Percentiles rank a stretch among this genome's conserved stretches.
Conservation (phyloP, 495 filamentous ascomycete genomes). For the Penicillium herquei region DNA sequence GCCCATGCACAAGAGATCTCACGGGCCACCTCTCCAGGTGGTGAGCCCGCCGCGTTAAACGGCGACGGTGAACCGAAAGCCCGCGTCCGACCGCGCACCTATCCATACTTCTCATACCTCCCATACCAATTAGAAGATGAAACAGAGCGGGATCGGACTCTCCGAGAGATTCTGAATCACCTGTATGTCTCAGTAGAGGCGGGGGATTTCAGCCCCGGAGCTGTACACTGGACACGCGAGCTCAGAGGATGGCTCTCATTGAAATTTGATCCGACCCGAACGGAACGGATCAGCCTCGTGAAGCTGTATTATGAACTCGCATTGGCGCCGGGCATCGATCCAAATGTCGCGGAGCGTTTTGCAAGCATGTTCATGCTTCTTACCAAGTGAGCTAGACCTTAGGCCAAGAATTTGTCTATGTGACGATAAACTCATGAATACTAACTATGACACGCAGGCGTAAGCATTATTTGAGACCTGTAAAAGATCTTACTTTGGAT, state of each 20-base stretch:
- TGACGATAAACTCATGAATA: conserved; percentile 2
- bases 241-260: conserved; percentile 90
- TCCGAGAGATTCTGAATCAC: conserved; percentile 84
- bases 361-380: conserved; percentile 93
- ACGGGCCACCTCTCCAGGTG: conserved; percentile 66
- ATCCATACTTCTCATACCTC: conserved; percentile 83
- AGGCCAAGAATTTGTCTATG: background rate
- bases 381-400: conserved; percentile 67
- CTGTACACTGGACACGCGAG: conserved; percentile 96
- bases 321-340: conserved; percentile 86
- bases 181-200: conserved; percentile 88
- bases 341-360: conserved; percentile 80
- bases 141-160: conserved; percentile 64
- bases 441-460: conserved; percentile 58
- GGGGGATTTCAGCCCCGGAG: conserved; percentile 90
- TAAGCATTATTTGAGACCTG: conserved; percentile 90
- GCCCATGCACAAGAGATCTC: conserved; percentile 53
- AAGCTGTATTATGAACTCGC: conserved; percentile 93
- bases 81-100: conserved; percentile 84
- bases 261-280: conserved; percentile 91
- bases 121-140: conserved; percentile 85
- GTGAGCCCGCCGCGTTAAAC: conserved; percentile 53
- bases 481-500: conserved; percentile 83
- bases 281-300: conserved; percentile 77
- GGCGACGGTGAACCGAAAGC: conserved; percentile 54